Evolutionary conservation across 441 rosid species (phyloP), one percentile per base, ranked within the genome.

Genomic region (Populus trichocarpa): DNA sequence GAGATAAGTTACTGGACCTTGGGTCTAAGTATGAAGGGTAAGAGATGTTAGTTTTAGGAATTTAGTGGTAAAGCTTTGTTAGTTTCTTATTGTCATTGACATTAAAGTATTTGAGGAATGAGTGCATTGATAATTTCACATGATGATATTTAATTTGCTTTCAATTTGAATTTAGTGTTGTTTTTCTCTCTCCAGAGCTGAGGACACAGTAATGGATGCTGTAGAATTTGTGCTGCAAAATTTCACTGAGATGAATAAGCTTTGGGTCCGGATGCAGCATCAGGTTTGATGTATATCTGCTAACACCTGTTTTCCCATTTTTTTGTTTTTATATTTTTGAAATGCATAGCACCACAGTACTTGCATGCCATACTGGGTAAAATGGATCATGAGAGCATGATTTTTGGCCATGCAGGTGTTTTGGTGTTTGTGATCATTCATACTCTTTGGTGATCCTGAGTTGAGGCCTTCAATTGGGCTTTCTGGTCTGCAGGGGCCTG

Each of bases 401-500:
- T 89, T 90, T 90, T 85, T 91, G 96, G 93, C 87, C 97, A 91
- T 93, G 97, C 97, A 93, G 97, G 97, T 86, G 86, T 85, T 91
- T 82, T 88, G 89, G 89, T 93, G 89, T 90, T 87, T 92, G 91
- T 91, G 81, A 83, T 93, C 93, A 91, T 93, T 92, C 91, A 87
- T 95, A 86, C 88, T 91, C 91, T 86, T 91, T 87, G 93, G 89
- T 93, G 91, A 89, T 86, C 93, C 90, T 94, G 95, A 87, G 94
- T 84, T 93, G 97, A 90, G 91, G 93, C 84, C 85, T 94, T 92
- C 92, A 89, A 82, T 95, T 87, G 93, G 96, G 87, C 86, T 87
- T 90, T 91, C 86, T 89, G 92, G 90, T 80, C 94, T 93, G 96
- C 99, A 95, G 99, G 99, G 96, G 85, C 93, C 90, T 86, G 91